Percentiles rank a stretch among this genome's conserved stretches.
Conservation (phyloP, 108 stramenopile genomes). For the Skeletonema tropicum region DNA sequence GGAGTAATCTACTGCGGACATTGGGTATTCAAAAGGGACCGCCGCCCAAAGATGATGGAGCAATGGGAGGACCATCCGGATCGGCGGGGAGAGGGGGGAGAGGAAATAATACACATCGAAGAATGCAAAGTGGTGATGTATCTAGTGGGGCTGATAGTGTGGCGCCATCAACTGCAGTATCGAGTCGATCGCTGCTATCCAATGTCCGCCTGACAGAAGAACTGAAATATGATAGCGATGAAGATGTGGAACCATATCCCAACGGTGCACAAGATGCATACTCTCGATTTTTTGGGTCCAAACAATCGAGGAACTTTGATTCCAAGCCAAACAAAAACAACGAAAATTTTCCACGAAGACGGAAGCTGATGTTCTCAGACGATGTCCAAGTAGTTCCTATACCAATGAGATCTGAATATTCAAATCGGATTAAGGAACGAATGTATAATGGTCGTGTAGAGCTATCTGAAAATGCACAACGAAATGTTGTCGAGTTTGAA, state of each 20-base stretch:
- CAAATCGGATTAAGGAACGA: conserved; percentile 70
- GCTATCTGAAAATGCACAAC: conserved; percentile 68
- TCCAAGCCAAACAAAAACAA: conserved; percentile 11
- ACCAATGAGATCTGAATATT: conserved; percentile 81
- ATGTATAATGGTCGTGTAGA: conserved; percentile 80
- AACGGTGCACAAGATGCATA: conserved; percentile 6
- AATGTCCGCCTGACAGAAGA: conserved; percentile 38
- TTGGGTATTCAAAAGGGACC: conserved; percentile 41
- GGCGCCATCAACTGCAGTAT: conserved; percentile 4
- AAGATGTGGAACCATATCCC: conserved; percentile 27
- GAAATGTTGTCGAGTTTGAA: conserved; percentile 66
- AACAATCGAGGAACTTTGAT: conserved; percentile 9
- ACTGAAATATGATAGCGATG: conserved; percentile 45
- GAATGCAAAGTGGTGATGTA: conserved; percentile 23
- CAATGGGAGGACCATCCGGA: not conserved
- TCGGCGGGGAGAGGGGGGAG: not conserved
- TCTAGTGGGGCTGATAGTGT: conserved; percentile 3
- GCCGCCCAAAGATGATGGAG: conserved; percentile 2
- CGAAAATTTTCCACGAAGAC: conserved; percentile 20
- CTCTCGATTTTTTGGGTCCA: conserved; percentile 23
- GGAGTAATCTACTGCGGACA: conserved; percentile 43
- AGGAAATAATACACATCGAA: conserved; percentile 8
- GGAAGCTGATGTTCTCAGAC: conserved; percentile 34
- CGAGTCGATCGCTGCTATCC: conserved; percentile 40
- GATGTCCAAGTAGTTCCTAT: conserved; percentile 76